A percentile compares a stretch with the other conserved stretches of the same genome.
phyloP scores from a whole-genome alignment of 345 rosid genomes.

The Corymbia maculata region DNA sequence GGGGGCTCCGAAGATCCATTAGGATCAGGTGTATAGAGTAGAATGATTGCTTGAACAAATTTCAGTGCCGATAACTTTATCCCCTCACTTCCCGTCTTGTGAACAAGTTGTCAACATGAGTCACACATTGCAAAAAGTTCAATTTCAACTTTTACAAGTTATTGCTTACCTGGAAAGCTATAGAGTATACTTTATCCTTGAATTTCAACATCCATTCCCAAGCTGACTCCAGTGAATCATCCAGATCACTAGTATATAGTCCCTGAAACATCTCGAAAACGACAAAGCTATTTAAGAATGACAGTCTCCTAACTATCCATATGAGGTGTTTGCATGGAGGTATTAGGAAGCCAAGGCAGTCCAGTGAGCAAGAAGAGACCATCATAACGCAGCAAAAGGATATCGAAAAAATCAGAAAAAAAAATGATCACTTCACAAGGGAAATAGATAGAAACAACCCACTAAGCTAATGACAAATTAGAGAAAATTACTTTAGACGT shows the following conservation, averaged over 20 bases:
- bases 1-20: slow-evolving; percentile 49
- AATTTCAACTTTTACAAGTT: not conserved
- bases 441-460: not conserved
- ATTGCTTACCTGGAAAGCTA: slow-evolving; percentile 64
- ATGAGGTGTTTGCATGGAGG: not conserved
- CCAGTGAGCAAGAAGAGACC: not conserved
- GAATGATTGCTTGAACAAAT: slow-evolving; percentile 83
- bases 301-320: not conserved
- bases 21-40: slow-evolving; percentile 84
- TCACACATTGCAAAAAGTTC: slow-evolving; percentile 15
- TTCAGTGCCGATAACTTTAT: slow-evolving; percentile 67
- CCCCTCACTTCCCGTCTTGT: slow-evolving; percentile 78
- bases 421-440: not conserved
- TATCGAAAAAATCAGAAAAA: not conserved
- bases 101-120: slow-evolving; percentile 7
- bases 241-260: slow-evolving; percentile 55
- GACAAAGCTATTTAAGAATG: not conserved
- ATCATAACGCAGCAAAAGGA: not conserved
- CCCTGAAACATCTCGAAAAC: slow-evolving; percentile 39
- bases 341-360: not conserved
- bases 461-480: not conserved
- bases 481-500: not conserved
- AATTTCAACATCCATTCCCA: slow-evolving; percentile 80
- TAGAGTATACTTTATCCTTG: slow-evolving; percentile 69
- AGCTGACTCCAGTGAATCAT: slow-evolving; percentile 53